Base-by-base conservation (phyloP, 305 asterid species). In the Fraxinus paxiana region DNA sequence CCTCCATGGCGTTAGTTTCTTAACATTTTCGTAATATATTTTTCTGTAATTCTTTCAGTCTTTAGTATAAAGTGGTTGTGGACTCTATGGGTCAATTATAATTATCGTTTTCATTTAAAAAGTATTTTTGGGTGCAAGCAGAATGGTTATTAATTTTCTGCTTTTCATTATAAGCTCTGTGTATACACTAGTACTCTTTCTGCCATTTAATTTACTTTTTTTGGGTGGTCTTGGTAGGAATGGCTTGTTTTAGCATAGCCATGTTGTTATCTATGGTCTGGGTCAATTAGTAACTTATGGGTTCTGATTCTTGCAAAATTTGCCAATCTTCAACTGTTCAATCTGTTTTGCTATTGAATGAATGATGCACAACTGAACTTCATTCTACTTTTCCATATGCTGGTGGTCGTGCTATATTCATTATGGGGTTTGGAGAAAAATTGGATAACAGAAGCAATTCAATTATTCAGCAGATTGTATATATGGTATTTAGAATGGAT, bases 1-100 rank as follows among this genome's bases (percentile, higher is more conserved):
- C 98, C 98, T 59, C 98, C 98, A 51, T 95, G 98, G 98, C 98
- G 98, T 95, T 59, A 89, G 97, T 90, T 30, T 81, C 77, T 48
- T 81, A 77, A 72, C 54, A 13, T 28, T 17, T 38, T 20, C 69
- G 43, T 54, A 76, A 80, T 71, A 41, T 51, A 79, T 75, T 81
- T 81, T 72, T 31, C 31, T 15, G 31, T 76, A 1, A 63, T 38
- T 67, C n/a, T 74, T 73, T n/a, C 2, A 71, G 56, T 10, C 2
- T 69, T 51, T 80, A 2, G 85, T 71, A 43, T 26, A 13, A 72
- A 56, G 51, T 81, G 67, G 67, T 48, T 24, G 26, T 77, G 77
- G 18, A 17, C 34, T 83, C 76, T 5, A 48, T 76, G 34, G 46
- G 80, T 37, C 78, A 59, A 30, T 43, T 56, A 28, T 43, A 24